Conservation (phyloP, 768 basidiomycete species). For the Mycena venus region DNA sequence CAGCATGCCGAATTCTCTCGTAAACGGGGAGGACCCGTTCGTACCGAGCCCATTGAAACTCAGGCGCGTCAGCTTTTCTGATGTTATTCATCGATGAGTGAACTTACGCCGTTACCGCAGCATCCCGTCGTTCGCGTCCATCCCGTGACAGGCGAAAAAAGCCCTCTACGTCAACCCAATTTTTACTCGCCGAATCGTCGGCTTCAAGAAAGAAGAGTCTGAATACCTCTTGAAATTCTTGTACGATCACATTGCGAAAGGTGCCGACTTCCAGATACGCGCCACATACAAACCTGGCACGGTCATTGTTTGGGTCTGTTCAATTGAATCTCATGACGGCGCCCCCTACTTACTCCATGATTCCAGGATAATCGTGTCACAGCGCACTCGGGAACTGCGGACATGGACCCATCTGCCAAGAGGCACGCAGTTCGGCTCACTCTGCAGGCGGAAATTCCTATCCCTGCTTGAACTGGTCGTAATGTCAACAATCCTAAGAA, state of each 20-base stretch:
- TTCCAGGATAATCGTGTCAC: conserved; percentile 59
- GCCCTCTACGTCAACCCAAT: conserved; percentile 70
- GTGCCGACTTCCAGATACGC: conserved; percentile 63
- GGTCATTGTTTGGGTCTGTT: conserved; percentile 71
- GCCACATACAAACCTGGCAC: conserved; percentile 65
- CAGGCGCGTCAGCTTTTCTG: conserved; percentile 46
- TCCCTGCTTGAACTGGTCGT: conserved; percentile 49
- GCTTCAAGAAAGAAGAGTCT: conserved; percentile 67
- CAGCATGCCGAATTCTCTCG: conserved; percentile 61
- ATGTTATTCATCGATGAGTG: too few species aligned
- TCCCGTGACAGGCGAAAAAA: conserved; percentile 74
- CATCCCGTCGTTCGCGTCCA: conserved; percentile 70
- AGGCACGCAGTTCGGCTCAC: conserved; percentile 59
- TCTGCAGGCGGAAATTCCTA: conserved; percentile 60
- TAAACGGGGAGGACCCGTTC: conserved; percentile 58
- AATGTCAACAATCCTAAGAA: too few species aligned
- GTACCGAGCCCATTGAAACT: conserved; percentile 63
- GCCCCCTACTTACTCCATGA: neutral
- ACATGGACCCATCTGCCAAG: conserved; percentile 46
- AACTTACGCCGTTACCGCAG: conserved; percentile 40
- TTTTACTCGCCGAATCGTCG: conserved; percentile 67
- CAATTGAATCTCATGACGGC: conserved; percentile 30
- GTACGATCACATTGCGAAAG: conserved; percentile 65
- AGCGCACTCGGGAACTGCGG: conserved; percentile 51
- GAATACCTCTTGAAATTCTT: conserved; percentile 68